Base-by-base conservation (phyloP, 768 basidiomycete species). In the Pleurotus tuber-regium region DNA sequence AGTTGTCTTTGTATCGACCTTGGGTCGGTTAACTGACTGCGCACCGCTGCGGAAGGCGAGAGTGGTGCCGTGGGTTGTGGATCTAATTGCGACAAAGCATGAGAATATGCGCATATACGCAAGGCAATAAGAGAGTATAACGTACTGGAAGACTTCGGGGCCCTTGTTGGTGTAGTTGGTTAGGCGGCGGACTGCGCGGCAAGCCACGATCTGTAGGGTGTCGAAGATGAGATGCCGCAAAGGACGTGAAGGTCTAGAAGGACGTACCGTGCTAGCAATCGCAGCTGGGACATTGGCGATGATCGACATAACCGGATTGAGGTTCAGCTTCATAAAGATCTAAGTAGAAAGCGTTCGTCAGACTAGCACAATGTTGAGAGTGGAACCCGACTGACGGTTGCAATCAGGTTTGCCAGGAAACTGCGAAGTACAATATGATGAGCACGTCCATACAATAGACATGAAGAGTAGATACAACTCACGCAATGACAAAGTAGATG, bases 401-500 rank as follows among this genome's bases (percentile, higher is more conserved):
- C 84, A 33, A 86, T 60, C 57, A 85, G 58, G 66, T 88, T 88
- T 16, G 83, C 75, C 61, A 86, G 59, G 69, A 88, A 88, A 26
- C 84, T 87, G 43, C 26, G 3, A n/a, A 2, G n/a, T 39, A 35
- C 63, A n/a, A n/a, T 35, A 55, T 52, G 43, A 48, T 56, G 41
- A 54, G 35, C 31, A 43, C 9, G 26, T 11, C 36, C 43, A 39
- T 43, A 6, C 23, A 43, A n/a, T n/a, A 26, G 29, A 44, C 35
- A 38, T 12, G 39, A 44, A 19, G 26, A 9, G 21, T 25, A 16
- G 21, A 33, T 38, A 36, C 30, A 25, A 63, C 84, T 68, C 63
- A 87, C 83, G 86, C 86, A 50, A 88, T 80, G 57, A 78, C 62
- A 62, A 87, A 88, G 69, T 83, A 88, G 42, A 87, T 83, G 43